A percentile compares a stretch with the other conserved stretches of the same genome.
Evolutionary conservation across 2,329 filamentous ascomycete species (phyloP).

Genomic region (Fonsecaea pedrosoi): DNA sequence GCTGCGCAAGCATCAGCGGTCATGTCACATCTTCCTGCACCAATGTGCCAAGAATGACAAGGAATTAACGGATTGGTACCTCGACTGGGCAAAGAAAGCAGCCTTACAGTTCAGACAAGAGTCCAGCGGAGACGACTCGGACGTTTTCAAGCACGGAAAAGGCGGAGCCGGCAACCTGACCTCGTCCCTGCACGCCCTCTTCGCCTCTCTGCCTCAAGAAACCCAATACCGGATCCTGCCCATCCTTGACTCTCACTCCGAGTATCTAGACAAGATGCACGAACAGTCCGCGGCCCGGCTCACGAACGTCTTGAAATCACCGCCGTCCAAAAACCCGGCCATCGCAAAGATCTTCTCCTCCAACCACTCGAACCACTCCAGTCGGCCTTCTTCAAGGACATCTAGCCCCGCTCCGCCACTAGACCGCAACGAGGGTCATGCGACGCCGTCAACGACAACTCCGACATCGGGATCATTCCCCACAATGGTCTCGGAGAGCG

Average conservation of each 20-base stretch:
- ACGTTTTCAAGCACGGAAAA: slow-evolving; percentile 37
- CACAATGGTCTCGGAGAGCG: slow-evolving; percentile 4
- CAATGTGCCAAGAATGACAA: slow-evolving; percentile 72
- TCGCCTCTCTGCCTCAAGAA: slow-evolving; percentile 55
- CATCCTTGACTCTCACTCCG: slow-evolving; percentile 65
- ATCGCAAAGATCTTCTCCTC: slow-evolving; percentile 37
- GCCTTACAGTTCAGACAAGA: slow-evolving; percentile 61
- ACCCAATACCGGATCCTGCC: slow-evolving; percentile 56
- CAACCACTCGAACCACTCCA: slow-evolving; percentile 25
- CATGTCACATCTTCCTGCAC: slow-evolving; percentile 74
- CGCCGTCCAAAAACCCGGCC: slow-evolving; percentile 38
- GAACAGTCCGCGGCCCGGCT: slow-evolving; percentile 62
- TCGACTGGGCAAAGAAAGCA: slow-evolving; percentile 65
- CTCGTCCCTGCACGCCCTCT: slow-evolving; percentile 50
- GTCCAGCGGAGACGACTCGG: slow-evolving; percentile 29
- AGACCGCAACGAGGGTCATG: slow-evolving; percentile 13
- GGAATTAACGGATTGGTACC: slow-evolving; percentile 67
- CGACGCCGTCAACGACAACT: slow-evolving; percentile 4
- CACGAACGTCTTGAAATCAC: slow-evolving; percentile 61
- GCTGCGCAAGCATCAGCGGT: slow-evolving; percentile 67
- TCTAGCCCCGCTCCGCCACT: slow-evolving; percentile 25
- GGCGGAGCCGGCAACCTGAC: slow-evolving; percentile 53
- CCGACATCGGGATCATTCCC: slow-evolving; percentile 13
- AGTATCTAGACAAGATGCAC: slow-evolving; percentile 65
- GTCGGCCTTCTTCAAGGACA: slow-evolving; percentile 20